These are phyloP conservation scores for Podospora pseudopauciseta DNA, from an alignment of 495 filamentous ascomycete genomes.

Conservation along the genomic window DNA sequence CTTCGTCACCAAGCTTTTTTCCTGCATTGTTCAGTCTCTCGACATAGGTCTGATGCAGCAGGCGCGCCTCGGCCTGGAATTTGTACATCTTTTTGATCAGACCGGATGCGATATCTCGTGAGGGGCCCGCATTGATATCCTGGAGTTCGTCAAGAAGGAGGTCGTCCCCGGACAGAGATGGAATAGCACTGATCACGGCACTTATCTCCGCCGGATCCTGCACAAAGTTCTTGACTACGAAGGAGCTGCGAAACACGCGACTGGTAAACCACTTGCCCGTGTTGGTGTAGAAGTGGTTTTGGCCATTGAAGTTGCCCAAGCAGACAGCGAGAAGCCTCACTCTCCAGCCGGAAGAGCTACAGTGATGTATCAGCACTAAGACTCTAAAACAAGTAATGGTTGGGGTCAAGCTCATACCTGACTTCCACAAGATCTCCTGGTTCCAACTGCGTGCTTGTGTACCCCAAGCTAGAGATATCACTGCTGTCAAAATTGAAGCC, in stretches of 20 bases:
- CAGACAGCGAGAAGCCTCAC: constrained; percentile 61
- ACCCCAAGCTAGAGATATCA: constrained; percentile 39
- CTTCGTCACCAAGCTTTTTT: constrained; percentile 43
- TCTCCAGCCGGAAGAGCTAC: constrained; percentile 27
- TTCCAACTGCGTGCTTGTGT: constrained; percentile 44
- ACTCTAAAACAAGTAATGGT: not conserved
- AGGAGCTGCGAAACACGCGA: constrained; percentile 45
- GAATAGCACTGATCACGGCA: constrained; percentile 61
- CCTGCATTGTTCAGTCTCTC: constrained; percentile 49
- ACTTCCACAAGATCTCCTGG: constrained; percentile 74
- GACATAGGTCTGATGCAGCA: constrained; percentile 51
- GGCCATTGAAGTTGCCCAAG: constrained; percentile 57
- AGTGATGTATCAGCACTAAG: not conserved
- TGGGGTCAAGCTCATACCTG: constrained; percentile 35
- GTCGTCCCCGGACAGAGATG: constrained; percentile 23
- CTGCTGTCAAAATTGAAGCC: constrained; percentile 36
- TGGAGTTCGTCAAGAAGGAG: constrained; percentile 47
- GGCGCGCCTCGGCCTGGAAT: constrained; percentile 50
- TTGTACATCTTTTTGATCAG: constrained; percentile 51
- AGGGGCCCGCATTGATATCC: constrained; percentile 46
- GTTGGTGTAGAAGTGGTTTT: constrained; percentile 68
- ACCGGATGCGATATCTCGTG: constrained; percentile 47
- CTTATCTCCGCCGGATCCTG: constrained; percentile 49
- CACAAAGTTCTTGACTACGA: constrained; percentile 63
- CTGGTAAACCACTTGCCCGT: constrained; percentile 70